Base-by-base conservation (phyloP, 805 yeast genomes). In the Myxozyma neotropica region DNA sequence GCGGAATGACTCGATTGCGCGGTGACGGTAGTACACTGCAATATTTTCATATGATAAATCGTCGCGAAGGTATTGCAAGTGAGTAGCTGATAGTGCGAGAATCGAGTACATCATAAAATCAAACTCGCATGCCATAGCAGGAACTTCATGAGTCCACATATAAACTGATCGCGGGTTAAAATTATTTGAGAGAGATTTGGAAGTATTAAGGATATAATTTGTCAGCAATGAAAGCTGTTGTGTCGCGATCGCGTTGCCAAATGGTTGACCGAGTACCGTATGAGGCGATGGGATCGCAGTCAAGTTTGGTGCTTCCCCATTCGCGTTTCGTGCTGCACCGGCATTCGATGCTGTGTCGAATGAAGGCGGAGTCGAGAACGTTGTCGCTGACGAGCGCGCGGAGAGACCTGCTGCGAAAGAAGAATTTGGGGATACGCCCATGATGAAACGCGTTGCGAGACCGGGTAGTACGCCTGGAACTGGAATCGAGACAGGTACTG, bases 61-160 rank as follows among this genome's bases (percentile, higher is more conserved):
- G 43, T 55, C 27, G 13, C 64, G 64, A 33, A 59, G 54, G 35
- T 57, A 62, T 38, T 54, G 63, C 35, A 62, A 26, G 31, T 63
- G 66, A 13, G 66, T 61, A 23, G 66, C 65, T 17, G 66, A 57
- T 26, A 63, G 40, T 23, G 66, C 62, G n/a, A 63, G 57, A 3
- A 63, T 31, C 7, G 66, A 64, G 50, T 63, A 57, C 66, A 63
- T 63, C 58, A 63, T 45, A 31, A 60, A 61, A 24, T 63, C 59
- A 31, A 52, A 55, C 46, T 61, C 58, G 45, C 60, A 61, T 2
- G 66, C 66, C 62, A 61, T 49, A 15, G 59, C 52, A 8, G 66
- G 66, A 45, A 63, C 63, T 21, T 63, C 65, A 33, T 57, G 62
- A 4, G 63, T 64, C 66, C 66, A 63, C 62, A 61, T 57, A 24